A percentile compares a stretch with the other conserved stretches of the same genome.
These are phyloP conservation scores for Hypoxylon fragiforme DNA, from an alignment of 495 filamentous ascomycete genomes.

Conservation along the genomic window DNA sequence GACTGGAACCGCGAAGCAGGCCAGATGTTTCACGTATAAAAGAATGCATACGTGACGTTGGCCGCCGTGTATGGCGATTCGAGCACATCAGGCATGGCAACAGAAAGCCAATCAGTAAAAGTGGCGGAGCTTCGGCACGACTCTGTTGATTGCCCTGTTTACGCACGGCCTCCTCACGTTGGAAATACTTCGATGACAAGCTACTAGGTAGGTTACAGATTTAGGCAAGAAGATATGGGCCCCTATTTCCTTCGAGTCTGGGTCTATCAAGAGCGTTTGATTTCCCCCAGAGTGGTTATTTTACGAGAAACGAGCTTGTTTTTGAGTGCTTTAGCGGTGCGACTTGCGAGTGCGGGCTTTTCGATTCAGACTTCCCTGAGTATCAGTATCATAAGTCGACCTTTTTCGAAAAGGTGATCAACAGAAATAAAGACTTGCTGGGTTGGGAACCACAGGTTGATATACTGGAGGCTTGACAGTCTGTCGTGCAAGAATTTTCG, in stretches of 20 bases:
- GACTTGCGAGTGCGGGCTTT: slow-evolving; percentile 1
- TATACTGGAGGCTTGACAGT: too few species aligned
- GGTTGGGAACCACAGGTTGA: too few species aligned
- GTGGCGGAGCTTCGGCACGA: slow-evolving; percentile 1
- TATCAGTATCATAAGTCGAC: too few species aligned
- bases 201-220: too few species aligned
- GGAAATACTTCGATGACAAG: neutral
- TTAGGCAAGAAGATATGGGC: neutral
- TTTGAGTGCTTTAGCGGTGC: neutral
- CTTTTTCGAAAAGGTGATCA: too few species aligned
- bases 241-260: slow-evolving; percentile 1
- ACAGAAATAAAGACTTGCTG: too few species aligned
- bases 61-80: slow-evolving; percentile 6
- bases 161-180: neutral
- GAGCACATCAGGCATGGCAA: slow-evolving; percentile 2
- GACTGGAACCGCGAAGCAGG: slow-evolving; percentile 35
- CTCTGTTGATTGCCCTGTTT: neutral
- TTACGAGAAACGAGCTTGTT: slow-evolving; percentile 2
- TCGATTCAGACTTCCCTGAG: too few species aligned
- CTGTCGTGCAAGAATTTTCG: too few species aligned
- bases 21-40: slow-evolving; percentile 34
- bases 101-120: neutral
- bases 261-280: slow-evolving; percentile 12
- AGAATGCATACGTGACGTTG: slow-evolving; percentile 23
- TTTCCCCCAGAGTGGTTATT: slow-evolving; percentile 7